Evolutionary conservation across 768 basidiomycete species (phyloP).

Genomic region (Pleurotus eryngii): DNA sequence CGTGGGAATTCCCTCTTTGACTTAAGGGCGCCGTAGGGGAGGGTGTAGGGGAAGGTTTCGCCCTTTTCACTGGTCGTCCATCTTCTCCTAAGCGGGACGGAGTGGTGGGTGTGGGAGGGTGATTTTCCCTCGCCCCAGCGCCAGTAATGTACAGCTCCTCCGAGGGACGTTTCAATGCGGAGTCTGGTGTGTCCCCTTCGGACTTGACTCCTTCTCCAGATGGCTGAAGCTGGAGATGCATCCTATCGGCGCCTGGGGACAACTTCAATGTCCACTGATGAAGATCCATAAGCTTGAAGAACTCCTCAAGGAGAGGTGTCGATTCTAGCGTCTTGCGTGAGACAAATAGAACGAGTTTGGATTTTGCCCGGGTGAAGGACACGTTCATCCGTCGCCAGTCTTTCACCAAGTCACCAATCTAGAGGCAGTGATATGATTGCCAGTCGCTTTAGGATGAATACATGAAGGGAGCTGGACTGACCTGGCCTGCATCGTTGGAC

Average conservation of each 20-base stretch:
- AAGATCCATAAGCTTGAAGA: slow-evolving; percentile 74
- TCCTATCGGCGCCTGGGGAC: slow-evolving; percentile 46
- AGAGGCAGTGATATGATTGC: not conserved
- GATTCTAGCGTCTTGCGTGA: slow-evolving; percentile 72
- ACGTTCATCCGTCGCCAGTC: slow-evolving; percentile 98
- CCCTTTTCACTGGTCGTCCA: not conserved
- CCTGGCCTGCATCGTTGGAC: slow-evolving; percentile 75
- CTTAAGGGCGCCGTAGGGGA: not conserved
- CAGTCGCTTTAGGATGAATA: too few species aligned
- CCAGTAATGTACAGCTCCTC: not conserved
- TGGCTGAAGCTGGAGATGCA: slow-evolving; percentile 32
- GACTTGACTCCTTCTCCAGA: not conserved
- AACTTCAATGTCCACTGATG: slow-evolving; percentile 70
- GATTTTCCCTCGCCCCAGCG: not conserved
- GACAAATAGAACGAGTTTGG: slow-evolving; percentile 89
- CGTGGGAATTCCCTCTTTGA: not conserved
- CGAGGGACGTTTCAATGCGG: not conserved
- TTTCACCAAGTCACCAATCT: slow-evolving; percentile 91
- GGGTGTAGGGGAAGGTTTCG: not conserved
- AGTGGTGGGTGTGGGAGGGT: not conserved
- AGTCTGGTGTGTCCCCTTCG: not conserved
- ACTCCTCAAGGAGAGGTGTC: slow-evolving; percentile 62
- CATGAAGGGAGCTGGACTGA: slow-evolving; percentile 34
- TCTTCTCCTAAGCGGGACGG: too few species aligned
- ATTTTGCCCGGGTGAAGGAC: slow-evolving; percentile 88